phyloP scores from a whole-genome alignment of 352 stramenopile species.

The Pythium guiyangense region DNA sequence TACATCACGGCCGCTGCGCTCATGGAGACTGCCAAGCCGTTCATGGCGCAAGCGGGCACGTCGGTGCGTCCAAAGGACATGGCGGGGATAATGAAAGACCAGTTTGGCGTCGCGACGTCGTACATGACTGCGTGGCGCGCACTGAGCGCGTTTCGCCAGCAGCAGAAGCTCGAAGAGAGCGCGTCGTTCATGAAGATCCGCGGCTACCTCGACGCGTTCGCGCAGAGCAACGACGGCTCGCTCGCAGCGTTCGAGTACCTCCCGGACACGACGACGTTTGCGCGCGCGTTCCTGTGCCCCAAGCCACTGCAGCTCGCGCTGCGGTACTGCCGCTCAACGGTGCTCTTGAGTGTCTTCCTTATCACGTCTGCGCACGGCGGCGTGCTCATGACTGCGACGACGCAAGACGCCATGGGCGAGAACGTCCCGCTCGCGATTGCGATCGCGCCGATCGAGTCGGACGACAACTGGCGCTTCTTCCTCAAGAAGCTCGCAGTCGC shows the following conservation, averaged over 20 bases:
- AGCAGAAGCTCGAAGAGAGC: conserved; percentile 61
- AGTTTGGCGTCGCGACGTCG: conserved; percentile 69
- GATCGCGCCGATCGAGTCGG: conserved; percentile 44
- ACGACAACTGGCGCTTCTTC: conserved; percentile 67
- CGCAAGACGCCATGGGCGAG: conserved; percentile 73
- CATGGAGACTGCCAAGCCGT: conserved; percentile 70
- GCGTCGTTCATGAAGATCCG: conserved; percentile 64
- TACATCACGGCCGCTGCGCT: conserved; percentile 59
- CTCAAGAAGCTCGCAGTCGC: conserved; percentile 46
- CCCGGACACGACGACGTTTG: conserved; percentile 38
- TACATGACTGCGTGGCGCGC: conserved; percentile 83
- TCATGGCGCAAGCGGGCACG: conserved; percentile 51
- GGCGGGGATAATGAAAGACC: conserved; percentile 78
- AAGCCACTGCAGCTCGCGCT: conserved; percentile 47
- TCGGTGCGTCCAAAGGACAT: conserved; percentile 71
- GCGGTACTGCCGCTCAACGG: conserved; percentile 48
- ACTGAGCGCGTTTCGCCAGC: conserved; percentile 61
- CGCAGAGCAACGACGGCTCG: conserved; percentile 46
- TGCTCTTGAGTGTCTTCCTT: conserved; percentile 68
- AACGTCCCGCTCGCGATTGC: conserved; percentile 65
- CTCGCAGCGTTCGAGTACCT: conserved; percentile 63
- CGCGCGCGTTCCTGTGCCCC: conserved; percentile 63
- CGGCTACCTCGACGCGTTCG: conserved; percentile 62
- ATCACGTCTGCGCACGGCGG: conserved; percentile 64
- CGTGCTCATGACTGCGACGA: conserved; percentile 62